Base-by-base conservation (phyloP, 495 filamentous ascomycete genomes). In the Diplogelasinospora grovesii region DNA sequence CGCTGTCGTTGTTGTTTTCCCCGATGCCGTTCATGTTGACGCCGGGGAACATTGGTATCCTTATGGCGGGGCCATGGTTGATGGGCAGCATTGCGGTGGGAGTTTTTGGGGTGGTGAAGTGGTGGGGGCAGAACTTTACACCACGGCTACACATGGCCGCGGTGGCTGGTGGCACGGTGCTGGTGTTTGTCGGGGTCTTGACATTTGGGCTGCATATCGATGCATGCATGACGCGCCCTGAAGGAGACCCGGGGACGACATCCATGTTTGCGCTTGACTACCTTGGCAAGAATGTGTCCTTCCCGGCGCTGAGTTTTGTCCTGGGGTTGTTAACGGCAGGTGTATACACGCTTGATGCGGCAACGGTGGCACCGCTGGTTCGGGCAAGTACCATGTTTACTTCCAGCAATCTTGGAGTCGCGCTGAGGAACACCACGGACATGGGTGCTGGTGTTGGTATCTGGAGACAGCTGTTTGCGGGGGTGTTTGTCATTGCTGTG, bases 1-100 rank as follows among this genome's bases (percentile, higher is more conserved):
- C 68, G 1, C 52, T 74, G 28, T 70, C 70, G 5, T 54, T 70
- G 4, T 47, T 74, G 24, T 70, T 74, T 56, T 37, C 60, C 4
- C 59, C 65, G 3, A 57, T 65, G 11, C 68, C 70, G 11, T 68
- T 69, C 47, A 50, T 55, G 45, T 51, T 69, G 40, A 50, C 57
- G 20, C 54, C 65, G 3, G 41, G 47, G 6, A 52, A 51, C 3
- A 43, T 74, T 9, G 72, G 72, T 8, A 48, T 52, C 22, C 45
- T 76, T n/a, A 58, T 72, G 52, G 55, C 56, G 7, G 60, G 50
- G 0, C 63, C 68, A 0, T 68, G 63, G 46, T 39, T 69, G 10
- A 55, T 69, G 24, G 60, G 54, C 22, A 50, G 49, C 20, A 50
- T 48, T 36, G 36, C 52, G 7, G 51, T 57, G 6, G 50, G 57